These are phyloP conservation scores for Keqinozyma sinolaborantium DNA, from an alignment of 1,139 yeast genomes.

Conservation along the genomic window DNA sequence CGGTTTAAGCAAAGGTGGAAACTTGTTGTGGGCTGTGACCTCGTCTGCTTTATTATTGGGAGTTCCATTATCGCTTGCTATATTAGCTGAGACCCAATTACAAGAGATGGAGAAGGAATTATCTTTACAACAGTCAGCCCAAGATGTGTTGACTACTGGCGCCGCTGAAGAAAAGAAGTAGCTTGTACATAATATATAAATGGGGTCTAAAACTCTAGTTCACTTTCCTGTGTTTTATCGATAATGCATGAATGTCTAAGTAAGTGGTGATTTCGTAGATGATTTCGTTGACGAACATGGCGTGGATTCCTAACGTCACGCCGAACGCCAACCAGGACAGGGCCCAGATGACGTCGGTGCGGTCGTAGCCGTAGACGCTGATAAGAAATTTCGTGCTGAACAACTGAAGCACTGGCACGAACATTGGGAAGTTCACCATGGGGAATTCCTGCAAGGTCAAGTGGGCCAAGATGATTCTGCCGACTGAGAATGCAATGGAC, in stretches of 20 bases:
- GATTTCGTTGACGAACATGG: slow-evolving; percentile 76
- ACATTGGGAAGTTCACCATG: slow-evolving; percentile 62
- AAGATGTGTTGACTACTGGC: slow-evolving; percentile 78
- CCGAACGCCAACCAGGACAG: slow-evolving; percentile 77
- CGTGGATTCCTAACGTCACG: slow-evolving; percentile 69
- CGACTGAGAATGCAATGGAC: slow-evolving; percentile 79
- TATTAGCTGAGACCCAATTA: slow-evolving; percentile 88
- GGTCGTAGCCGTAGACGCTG: slow-evolving; percentile 34
- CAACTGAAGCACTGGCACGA: slow-evolving; percentile 61
- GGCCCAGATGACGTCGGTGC: slow-evolving; percentile 37
- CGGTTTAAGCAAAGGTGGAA: slow-evolving; percentile 62
- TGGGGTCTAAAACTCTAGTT: slow-evolving; percentile 2
- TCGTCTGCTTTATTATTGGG: slow-evolving; percentile 85
- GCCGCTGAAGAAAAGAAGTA: slow-evolving; percentile 45
- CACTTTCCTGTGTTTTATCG: slow-evolving; percentile 76
- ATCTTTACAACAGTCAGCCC: slow-evolving; percentile 81
- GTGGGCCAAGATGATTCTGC: slow-evolving; percentile 86
- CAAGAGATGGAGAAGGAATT: slow-evolving; percentile 93
- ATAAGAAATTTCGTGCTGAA: slow-evolving; percentile 37
- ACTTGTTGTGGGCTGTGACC: slow-evolving; percentile 78
- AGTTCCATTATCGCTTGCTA: slow-evolving; percentile 87
- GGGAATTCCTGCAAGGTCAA: slow-evolving; percentile 81
- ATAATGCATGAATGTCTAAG: slow-evolving; percentile 81
- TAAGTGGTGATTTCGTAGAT: slow-evolving; percentile 78
- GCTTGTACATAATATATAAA: slow-evolving; percentile 5